Evolutionary conservation across 345 rosid genomes (phyloP), one percentile per base, ranked within the genome.

Genomic region (Populus tremula): DNA sequence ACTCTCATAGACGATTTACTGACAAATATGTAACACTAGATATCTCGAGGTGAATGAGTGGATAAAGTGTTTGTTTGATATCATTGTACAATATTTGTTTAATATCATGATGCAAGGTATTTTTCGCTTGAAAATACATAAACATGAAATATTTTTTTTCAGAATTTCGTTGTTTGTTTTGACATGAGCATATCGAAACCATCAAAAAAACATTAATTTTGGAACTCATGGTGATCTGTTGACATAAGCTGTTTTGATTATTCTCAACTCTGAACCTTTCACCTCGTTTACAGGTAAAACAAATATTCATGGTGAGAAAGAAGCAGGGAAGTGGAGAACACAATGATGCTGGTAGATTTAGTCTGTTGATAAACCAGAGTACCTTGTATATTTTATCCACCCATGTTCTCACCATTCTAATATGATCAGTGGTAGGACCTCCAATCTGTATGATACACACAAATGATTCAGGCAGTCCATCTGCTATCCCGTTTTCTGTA

Each of bases 211-310:
- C 45, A 41, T 12, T 41, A 66, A 47, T 65, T 69, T 73, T 35
- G 70, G 21, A 5, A 50, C 16, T 62, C 29, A 45, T 75, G 74
- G 56, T 74, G 56, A 69, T 67, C 49, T 68, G 62, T 62, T 53
- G 25, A 31, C 67, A 0, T 59, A 35, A 25, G 25, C 63, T 45
- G 21, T 70, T 13, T 67, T 38, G n/a, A 70, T 79, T 65, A 27
- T 74, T 69, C 72, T 67, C 27, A 20, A 65, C 47, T 29, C 2
- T 17, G 43, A 69, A 67, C 71, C 67, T 83, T 62, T 41, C 73
- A 67, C 69, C 65, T 45, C 72, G 33, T 75, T 59, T 43, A 67
- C 86, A 84, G 87, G 87, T 87, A 67, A 85, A 72, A 75, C 71
- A 38, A 67, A 41, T 38, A 18, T 43, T 5, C 72, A 35, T 38